Conservation (phyloP, 495 filamentous ascomycete genomes). For the Monascus purpureus region DNA sequence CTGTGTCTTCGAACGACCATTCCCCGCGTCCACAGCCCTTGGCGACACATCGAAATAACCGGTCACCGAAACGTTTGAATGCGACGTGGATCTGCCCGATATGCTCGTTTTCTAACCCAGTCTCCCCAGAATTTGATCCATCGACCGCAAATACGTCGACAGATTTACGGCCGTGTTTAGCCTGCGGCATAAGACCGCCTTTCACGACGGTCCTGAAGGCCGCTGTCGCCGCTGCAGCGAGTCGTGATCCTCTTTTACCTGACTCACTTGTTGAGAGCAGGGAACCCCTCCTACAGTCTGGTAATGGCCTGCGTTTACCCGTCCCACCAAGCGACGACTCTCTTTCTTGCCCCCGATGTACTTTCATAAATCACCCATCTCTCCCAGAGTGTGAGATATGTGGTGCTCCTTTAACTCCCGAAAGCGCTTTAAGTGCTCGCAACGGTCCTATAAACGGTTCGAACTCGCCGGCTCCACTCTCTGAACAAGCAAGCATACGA, state of each 20-base stretch:
- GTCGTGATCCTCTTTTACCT: constrained; percentile 26
- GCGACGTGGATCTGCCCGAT: constrained; percentile 98
- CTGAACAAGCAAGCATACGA: constrained; percentile 21
- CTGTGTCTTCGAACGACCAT: constrained; percentile 11
- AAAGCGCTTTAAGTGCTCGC: constrained; percentile 3
- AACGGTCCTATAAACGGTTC: constrained; percentile 28
- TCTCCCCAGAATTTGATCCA: constrained; percentile 85
- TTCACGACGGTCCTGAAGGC: constrained; percentile 73
- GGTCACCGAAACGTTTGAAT: constrained; percentile 23
- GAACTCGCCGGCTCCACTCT: constrained; percentile 68
- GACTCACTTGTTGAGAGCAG: constrained; percentile 4
- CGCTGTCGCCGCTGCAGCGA: constrained; percentile 53
- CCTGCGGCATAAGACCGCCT: constrained; percentile 88
- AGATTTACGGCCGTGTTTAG: constrained; percentile 71
- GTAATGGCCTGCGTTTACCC: constrained; percentile 2
- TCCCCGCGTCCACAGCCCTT: constrained; percentile 11
- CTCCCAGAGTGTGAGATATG: constrained; percentile 83
- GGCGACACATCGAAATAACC: constrained; percentile 6
- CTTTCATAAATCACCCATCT: constrained; percentile 86
- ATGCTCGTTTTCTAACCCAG: constrained; percentile 91
- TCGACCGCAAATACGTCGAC: constrained; percentile 59
- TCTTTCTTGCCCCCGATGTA: constrained; percentile 71
- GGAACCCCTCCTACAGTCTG: not conserved
- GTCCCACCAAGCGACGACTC: constrained; percentile 4
- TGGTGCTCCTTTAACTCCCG: constrained; percentile 50